Base-by-base conservation (phyloP, 2,329 filamentous ascomycete genomes). In the Trichoderma gracile region DNA sequence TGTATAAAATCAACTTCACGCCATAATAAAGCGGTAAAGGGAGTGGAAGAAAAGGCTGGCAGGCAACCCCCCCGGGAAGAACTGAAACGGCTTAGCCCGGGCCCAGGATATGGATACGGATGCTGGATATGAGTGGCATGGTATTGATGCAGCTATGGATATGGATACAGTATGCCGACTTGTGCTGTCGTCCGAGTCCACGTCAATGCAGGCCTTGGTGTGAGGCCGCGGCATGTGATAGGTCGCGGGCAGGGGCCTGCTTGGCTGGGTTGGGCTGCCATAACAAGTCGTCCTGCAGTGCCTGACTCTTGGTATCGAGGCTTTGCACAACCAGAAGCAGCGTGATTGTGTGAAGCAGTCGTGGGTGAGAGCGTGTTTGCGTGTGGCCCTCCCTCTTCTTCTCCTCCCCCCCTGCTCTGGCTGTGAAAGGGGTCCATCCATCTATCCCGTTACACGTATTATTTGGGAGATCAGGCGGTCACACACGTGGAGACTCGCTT, bases 401-500 rank as follows among this genome's bases (percentile, higher is more conserved):
- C 9, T 10, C 33, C 10, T 5, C 10, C 33, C 19, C 59, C 58
- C 49, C 49, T 46, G 49, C 49, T 62, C 53, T 62, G 59, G 49
- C 49, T 62, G 53, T 62, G 59, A 62, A 62, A 62, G 59, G 59
- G 59, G 59, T 40, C 59, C 59, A 49, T 40, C 59, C 59, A 62
- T 62, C 59, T 38, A 45, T 46, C 12, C 59, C 27, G 59, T 54
- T 62, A 62, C 59, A 62, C 59, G 59, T 62, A 62, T 62, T 62
- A 46, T 54, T 45, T 25, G 45, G 42, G 59, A 38, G 23, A 54
- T 62, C 59, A 62, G 59, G 59, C 59, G 59, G 59, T 62, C 59
- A 62, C 59, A 62, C 49, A 62, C 59, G 59, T 62, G 59, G 59
- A 62, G 19, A 38, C 59, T 45, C 59, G 40, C 8, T 62, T 46